These are phyloP conservation scores for Acrodontium crateriforme DNA, from an alignment of 2,329 filamentous ascomycete genomes.

Conservation along the genomic window DNA sequence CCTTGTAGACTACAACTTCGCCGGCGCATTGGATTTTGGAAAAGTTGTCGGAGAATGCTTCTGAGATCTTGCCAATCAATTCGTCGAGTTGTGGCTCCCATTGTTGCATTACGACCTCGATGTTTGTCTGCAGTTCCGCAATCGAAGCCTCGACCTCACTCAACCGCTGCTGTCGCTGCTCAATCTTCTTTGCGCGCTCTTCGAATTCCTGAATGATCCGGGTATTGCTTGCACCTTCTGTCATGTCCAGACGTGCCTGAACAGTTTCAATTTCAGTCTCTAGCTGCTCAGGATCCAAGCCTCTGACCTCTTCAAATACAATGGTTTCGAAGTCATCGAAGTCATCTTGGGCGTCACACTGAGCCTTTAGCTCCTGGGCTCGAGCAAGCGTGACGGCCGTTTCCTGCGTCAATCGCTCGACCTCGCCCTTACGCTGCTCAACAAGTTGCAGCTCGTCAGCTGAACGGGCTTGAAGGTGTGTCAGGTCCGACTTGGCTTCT, in stretches of 20 bases:
- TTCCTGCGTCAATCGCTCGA: constrained; percentile 22
- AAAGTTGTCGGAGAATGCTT: constrained; percentile 87
- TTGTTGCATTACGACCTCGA: constrained; percentile 49
- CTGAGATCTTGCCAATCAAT: constrained; percentile 68
- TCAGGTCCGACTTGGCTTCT: constrained; percentile 71
- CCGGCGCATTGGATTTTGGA: constrained; percentile 87
- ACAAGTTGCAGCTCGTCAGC: constrained; percentile 41
- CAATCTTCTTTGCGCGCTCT: constrained; percentile 55
- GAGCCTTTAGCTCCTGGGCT: constrained; percentile 7
- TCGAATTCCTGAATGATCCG: constrained; percentile 67
- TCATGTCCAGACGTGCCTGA: constrained; percentile 61
- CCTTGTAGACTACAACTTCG: constrained; percentile 77
- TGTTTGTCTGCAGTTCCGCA: constrained; percentile 41
- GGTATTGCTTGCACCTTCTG: constrained; percentile 52
- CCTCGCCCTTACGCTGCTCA: constrained; percentile 30
- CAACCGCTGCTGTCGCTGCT: constrained; percentile 43
- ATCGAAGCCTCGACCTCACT: constrained; percentile 20
- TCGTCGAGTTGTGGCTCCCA: constrained; percentile 79
- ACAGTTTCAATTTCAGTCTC: constrained; percentile 62
- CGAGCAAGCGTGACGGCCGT: too few relatives aligned
- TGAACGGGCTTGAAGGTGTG: constrained; percentile 54
- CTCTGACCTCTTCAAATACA: constrained; percentile 21
- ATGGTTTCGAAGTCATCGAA: constrained; percentile 12
- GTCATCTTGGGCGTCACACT: constrained; percentile 9
- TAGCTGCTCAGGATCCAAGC: constrained; percentile 41